Conservation (phyloP, 108 stramenopile genomes). For the Chaetoceros muelleri region DNA sequence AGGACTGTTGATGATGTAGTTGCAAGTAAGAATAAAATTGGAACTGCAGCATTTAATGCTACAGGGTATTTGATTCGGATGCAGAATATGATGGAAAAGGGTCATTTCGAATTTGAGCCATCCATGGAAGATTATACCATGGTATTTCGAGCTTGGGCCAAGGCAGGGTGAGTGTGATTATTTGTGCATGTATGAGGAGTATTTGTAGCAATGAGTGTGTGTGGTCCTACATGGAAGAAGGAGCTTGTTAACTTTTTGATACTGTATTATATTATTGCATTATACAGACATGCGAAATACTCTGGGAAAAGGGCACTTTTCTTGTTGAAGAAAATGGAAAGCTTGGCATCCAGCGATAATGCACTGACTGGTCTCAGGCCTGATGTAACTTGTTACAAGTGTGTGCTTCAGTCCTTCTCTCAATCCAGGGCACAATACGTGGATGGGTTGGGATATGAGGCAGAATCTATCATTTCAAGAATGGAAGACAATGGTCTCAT, state of each 20-base stretch:
- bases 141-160: constrained; percentile 61
- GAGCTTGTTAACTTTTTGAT: constrained; percentile 1
- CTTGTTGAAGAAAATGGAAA: constrained; percentile 33
- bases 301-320: constrained; percentile 55
- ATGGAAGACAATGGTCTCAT: constrained; percentile 55
- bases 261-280: not conserved
- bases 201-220: not conserved
- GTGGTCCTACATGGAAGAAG: not conserved
- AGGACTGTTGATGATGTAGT: constrained; percentile 17
- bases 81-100: constrained; percentile 29
- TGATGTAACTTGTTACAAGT: constrained; percentile 49
- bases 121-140: constrained; percentile 66
- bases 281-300: not conserved
- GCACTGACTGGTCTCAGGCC: constrained; percentile 29
- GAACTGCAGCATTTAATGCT: constrained; percentile 47
- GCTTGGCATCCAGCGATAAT: constrained; percentile 44
- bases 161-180: constrained; percentile 29
- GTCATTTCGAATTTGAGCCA: constrained; percentile 50
- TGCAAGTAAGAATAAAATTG: constrained; percentile 6
- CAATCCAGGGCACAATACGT: constrained; percentile 16
- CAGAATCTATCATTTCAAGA: constrained; percentile 32
- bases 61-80: constrained; percentile 64
- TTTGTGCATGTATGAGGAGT: not conserved
- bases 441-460: constrained; percentile 28
- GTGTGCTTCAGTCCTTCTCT: constrained; percentile 34